Evolutionary conservation across 2,329 filamentous ascomycete species (phyloP).

Genomic region (Dactylellina parvicollis): DNA sequence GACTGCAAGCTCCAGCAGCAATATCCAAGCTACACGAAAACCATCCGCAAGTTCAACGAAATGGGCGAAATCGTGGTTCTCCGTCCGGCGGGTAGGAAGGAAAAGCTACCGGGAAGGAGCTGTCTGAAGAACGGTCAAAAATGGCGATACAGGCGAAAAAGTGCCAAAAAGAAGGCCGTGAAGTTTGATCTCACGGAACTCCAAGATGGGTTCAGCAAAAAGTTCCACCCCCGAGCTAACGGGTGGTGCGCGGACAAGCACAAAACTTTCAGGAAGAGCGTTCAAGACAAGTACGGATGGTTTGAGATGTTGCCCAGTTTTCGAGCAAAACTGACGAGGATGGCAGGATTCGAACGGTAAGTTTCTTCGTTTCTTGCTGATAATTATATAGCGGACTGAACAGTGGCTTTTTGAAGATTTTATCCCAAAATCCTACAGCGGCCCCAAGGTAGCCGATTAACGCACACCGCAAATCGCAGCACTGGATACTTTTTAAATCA

Average conservation of each 20-base stretch:
- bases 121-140: conserved; percentile 1
- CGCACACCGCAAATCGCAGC: neutral
- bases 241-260: conserved; percentile 2
- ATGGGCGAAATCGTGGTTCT: conserved; percentile 24
- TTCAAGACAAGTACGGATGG: neutral
- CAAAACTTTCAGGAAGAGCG: neutral
- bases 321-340: conserved; percentile 13
- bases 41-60: conserved; percentile 23
- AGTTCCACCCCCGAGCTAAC: neutral
- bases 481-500: conserved; percentile 38
- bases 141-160: neutral
- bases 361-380: neutral
- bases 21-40: conserved; percentile 22
- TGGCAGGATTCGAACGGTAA: conserved; percentile 31
- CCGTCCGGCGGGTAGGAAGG: conserved; percentile 6
- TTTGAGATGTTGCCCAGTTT: conserved; percentile 29
- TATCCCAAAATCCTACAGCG: conserved; percentile 24
- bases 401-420: conserved; percentile 25
- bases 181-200: conserved; percentile 6
- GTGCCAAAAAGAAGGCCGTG: neutral
- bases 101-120: conserved; percentile 3
- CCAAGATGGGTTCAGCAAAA: neutral
- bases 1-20: neutral
- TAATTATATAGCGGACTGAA: neutral
- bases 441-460: neutral